Evolutionary conservation across 2,329 filamentous ascomycete species (phyloP), one percentile per base, ranked within the genome.

Genomic region (Atkinsonella texensis): DNA sequence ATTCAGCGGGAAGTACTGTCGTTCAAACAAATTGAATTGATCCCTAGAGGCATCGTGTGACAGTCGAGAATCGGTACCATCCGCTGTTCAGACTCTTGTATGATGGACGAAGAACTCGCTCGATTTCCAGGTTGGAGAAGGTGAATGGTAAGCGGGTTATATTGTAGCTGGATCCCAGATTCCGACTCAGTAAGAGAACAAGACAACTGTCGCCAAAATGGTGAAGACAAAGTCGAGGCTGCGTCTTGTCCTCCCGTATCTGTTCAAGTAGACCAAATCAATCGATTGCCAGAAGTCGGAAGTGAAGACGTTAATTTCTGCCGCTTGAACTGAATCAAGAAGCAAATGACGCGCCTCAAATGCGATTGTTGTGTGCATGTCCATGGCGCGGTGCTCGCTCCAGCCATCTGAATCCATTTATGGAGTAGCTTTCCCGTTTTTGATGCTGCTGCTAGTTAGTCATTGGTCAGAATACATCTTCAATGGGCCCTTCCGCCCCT

Each of bases 331-430:
- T 38, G 35, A 9, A 38, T 15, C 12, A 42, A 42, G 40, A 42
- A 11, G 40, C 40, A 42, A 20, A n/a, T 13, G 39, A 49, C 47
- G 47, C 47, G 47, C 47, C 35, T 35, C 40, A 28, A 28, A 15
- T n/a, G 23, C 39, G 15, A 38, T 28, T 28, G 28, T 28, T 28
- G 32, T 49, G 38, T 49, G 33, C 38, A 49, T 39, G 47, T 42
- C 39, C 39, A 20, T 49, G 38, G 18, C 47, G 47, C 47, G 47
- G 47, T 43, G 47, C 35, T 49, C 41, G 20, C 39, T 42, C 18
- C 40, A 38, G 35, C 46, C 38, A 40, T 48, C 46, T 42, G 15
- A 40, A 41, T 41, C 46, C 18, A 20, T 40, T 39, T 39, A 28
- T 28, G 28, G 28, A 28, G 28, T 28, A 40, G n/a, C 32, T 13